A percentile compares a stretch with the other conserved stretches of the same genome.
These are phyloP conservation scores for Pseudonitzschia pungens DNA, from an alignment of 108 stramenopile species.

Conservation along the genomic window DNA sequence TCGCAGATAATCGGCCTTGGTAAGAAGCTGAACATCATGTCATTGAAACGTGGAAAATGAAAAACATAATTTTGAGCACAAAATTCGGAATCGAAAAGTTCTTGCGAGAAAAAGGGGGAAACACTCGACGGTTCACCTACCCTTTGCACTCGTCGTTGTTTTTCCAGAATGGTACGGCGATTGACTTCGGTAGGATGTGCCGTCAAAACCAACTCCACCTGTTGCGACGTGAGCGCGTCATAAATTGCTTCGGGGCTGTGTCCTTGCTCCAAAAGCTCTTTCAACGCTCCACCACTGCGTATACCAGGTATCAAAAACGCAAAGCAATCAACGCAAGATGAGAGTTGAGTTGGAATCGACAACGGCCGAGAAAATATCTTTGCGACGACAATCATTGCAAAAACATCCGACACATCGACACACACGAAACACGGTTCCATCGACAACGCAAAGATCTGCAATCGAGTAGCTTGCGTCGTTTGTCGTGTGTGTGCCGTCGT, in stretches of 20 bases:
- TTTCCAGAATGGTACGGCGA: constrained; percentile 88
- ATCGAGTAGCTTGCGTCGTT: too few species aligned
- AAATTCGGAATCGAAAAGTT: neutral
- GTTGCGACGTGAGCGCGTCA: constrained; percentile 76
- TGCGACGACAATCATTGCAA: too few species aligned
- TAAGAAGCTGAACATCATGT: constrained; percentile 36
- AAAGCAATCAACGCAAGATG: neutral
- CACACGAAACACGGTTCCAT: too few species aligned
- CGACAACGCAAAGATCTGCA: too few species aligned
- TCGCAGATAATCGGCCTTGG: constrained; percentile 64
- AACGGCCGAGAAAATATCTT: neutral
- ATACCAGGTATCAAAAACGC: neutral
- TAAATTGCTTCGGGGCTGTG: constrained; percentile 61
- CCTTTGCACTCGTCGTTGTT: constrained; percentile 67
- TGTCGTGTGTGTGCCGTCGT: neutral
- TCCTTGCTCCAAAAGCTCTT: constrained; percentile 47
- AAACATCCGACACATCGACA: too few species aligned
- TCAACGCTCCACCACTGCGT: constrained; percentile 60
- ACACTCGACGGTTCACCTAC: neutral
- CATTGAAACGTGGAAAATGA: neutral
- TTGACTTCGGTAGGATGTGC: constrained; percentile 98
- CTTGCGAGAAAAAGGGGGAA: neutral
- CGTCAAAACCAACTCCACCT: constrained; percentile 92
- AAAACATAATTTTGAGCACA: neutral
- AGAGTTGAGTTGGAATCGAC: neutral